Conservation (phyloP, 148 eudicot species). For the Heliamphora exappendiculata region DNA sequence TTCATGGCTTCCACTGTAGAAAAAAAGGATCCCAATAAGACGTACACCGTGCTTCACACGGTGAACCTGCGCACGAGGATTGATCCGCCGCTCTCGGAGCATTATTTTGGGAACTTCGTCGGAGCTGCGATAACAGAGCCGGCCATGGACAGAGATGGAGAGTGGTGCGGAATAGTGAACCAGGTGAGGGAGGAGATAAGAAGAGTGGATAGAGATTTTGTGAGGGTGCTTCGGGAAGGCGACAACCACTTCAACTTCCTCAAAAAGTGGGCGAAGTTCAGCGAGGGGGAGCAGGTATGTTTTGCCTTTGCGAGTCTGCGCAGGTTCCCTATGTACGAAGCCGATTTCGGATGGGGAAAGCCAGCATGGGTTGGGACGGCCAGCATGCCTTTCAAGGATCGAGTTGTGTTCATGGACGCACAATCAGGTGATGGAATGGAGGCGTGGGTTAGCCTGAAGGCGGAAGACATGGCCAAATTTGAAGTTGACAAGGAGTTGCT, state of each 20-base stretch:
- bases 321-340: constrained; percentile 19
- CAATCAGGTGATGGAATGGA: constrained; percentile 5
- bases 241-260: not conserved
- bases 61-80: constrained; percentile 25
- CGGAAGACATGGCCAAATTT: constrained; percentile 10
- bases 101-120: constrained; percentile 31
- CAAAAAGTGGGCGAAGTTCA: not conserved
- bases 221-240: constrained; percentile 13
- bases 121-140: not conserved
- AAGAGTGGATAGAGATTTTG: not conserved
- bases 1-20: constrained; percentile 9
- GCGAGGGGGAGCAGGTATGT: constrained; percentile 5
- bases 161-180: not conserved
- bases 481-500: constrained; percentile 5
- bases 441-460: constrained; percentile 13
- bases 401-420: constrained; percentile 12
- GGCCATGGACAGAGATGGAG: not conserved
- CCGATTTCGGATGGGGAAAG: constrained; percentile 39
- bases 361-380: constrained; percentile 23
- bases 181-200: too few relatives aligned
- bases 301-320: constrained; percentile 18
- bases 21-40: not conserved
- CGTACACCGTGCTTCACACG: constrained; percentile 5
- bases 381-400: constrained; percentile 8
- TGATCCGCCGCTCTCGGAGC: constrained; percentile 12